phyloP scores from a whole-genome alignment of 2,329 filamentous ascomycete genomes.

The Aspergillus sclerotialis region DNA sequence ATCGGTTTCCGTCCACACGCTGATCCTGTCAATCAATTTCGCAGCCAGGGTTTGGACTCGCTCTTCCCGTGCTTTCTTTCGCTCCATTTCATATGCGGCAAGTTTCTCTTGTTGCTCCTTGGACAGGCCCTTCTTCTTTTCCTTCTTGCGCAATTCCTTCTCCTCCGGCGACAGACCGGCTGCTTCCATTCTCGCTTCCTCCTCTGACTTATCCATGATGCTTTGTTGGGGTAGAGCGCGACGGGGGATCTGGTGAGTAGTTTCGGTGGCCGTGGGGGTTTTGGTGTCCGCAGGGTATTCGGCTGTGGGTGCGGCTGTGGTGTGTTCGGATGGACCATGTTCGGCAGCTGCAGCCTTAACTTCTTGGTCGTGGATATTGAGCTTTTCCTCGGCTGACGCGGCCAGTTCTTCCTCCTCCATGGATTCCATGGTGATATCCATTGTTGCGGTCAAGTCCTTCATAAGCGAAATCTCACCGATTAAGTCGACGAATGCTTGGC shows the following conservation, averaged over 20 bases:
- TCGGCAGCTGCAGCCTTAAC: conserved; percentile 30
- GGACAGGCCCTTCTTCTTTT: conserved; percentile 83
- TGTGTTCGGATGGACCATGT: conserved; percentile 32
- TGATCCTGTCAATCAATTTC: conserved; percentile 84
- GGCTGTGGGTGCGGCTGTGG: conserved; percentile 51
- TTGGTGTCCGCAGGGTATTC: conserved; percentile 25
- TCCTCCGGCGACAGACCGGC: conserved; percentile 64
- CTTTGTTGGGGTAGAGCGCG: conserved; percentile 68
- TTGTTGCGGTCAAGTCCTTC: conserved; percentile 95
- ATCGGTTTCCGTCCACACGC: conserved; percentile 96
- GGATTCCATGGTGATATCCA: conserved; percentile 91
- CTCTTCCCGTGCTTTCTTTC: conserved; percentile 76
- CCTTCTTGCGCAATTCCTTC: conserved; percentile 68
- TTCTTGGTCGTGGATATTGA: conserved; percentile 40
- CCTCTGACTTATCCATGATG: conserved; percentile 81
- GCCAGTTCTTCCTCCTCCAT: conserved; percentile 63
- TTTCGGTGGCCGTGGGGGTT: conserved; percentile 14
- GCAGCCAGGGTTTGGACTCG: conserved; percentile 75
- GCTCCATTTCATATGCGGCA: conserved; percentile 79
- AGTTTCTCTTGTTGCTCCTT: conserved; percentile 94
- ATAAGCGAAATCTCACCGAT: conserved; percentile 98
- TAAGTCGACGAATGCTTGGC: conserved; percentile 90
- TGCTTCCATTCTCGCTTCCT: conserved; percentile 60
- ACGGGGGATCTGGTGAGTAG: conserved; percentile 32
- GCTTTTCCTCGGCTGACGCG: conserved; percentile 44